Conservation (phyloP, 129 eudicot species). For the Arctium lappa region DNA sequence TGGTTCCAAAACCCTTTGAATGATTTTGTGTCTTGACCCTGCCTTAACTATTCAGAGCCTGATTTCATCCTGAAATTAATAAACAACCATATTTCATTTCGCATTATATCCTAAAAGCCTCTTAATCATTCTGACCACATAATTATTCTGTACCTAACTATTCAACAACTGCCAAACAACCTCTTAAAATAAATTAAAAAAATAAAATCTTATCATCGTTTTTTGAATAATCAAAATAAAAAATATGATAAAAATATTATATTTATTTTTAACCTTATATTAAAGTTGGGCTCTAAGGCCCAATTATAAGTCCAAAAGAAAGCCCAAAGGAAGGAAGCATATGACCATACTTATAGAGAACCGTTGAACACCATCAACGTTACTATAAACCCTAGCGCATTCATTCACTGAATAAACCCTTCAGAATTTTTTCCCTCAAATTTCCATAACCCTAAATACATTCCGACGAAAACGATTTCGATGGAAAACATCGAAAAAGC, state of each 20-base stretch:
- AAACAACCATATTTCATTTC: no score
- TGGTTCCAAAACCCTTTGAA: no score
- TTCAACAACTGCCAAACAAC: no score
- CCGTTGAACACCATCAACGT: background rate
- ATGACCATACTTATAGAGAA: background rate
- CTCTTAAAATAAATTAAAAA: no score
- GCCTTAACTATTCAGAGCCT: no score
- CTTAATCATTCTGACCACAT: no score
- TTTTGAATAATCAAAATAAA: no score
- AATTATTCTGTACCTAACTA: no score
- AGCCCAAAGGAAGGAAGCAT: background rate
- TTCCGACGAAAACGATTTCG: conserved; percentile 1
- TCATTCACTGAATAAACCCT: conserved; percentile 20
- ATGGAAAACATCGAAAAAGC: conserved; percentile 35
- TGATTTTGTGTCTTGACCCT: no score
- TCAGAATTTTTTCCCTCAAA: background rate
- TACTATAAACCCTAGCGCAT: conserved; percentile 12
- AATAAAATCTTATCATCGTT: no score
- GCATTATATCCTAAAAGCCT: no score
- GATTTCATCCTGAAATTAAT: no score
- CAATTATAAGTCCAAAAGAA: background rate
- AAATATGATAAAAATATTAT: background rate
- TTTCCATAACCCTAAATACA: background rate
- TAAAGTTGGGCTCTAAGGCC: background rate
- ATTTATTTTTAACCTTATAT: background rate